phyloP scores from a whole-genome alignment of 2,329 filamentous ascomycete species.

The Penicillium brevicompactum region DNA sequence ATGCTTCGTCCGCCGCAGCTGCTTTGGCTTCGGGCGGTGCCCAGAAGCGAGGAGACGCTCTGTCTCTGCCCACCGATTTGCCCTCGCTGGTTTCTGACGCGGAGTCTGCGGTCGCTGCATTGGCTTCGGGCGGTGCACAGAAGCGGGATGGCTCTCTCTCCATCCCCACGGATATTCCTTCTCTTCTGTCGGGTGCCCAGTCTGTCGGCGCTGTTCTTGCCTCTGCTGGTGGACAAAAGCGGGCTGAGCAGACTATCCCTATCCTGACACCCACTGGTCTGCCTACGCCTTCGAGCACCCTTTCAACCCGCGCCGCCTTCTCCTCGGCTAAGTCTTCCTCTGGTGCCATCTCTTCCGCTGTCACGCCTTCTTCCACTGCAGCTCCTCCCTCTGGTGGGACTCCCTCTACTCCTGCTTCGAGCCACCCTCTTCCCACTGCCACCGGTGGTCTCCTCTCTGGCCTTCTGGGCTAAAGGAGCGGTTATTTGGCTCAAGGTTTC shows the following conservation, averaged over 20 bases:
- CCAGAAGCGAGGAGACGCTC: slow-evolving; percentile 8
- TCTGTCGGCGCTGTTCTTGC: slow-evolving; percentile 8
- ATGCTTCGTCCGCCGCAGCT: not conserved
- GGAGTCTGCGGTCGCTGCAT: slow-evolving; percentile 2
- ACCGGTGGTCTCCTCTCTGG: not conserved
- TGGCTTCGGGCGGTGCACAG: slow-evolving; percentile 7
- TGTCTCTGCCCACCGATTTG: slow-evolving; percentile 8
- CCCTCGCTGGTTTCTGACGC: slow-evolving; percentile 12
- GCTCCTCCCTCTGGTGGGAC: not conserved
- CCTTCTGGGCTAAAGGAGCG: not conserved
- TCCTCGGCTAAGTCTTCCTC: not conserved
- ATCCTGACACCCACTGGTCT: slow-evolving; percentile 4
- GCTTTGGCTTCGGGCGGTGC: not conserved
- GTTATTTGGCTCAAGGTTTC: not conserved
- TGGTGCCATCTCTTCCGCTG: not conserved
- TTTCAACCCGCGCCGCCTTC: not conserved
- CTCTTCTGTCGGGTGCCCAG: slow-evolving; percentile 12
- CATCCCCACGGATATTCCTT: slow-evolving; percentile 11
- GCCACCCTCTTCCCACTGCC: not conserved
- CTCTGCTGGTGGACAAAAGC: slow-evolving; percentile 12
- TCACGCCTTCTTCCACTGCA: not conserved
- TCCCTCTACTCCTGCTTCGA: not conserved
- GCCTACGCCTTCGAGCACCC: not conserved
- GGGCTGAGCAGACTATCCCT: slow-evolving; percentile 1
- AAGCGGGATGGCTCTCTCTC: slow-evolving; percentile 15